Conservation (phyloP, 1,139 yeast genomes). For the Entelexis paramagnoliae region DNA sequence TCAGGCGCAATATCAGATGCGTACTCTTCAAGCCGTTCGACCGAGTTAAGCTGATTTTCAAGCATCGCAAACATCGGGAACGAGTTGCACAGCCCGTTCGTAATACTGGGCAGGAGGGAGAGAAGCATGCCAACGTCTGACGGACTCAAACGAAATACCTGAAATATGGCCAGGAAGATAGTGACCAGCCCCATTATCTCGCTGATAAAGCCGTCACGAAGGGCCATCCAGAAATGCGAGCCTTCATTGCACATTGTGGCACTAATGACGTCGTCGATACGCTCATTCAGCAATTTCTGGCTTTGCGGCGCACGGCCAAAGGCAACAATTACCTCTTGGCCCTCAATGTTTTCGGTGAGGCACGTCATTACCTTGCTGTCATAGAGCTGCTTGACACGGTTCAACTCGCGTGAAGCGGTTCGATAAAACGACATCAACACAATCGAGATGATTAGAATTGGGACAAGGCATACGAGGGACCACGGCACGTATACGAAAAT, state of each 20-base stretch:
- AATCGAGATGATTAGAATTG: conserved; percentile 26
- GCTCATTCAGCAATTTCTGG: conserved; percentile 38
- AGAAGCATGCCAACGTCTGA: conserved; percentile 63
- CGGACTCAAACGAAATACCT: conserved; percentile 52
- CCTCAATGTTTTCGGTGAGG: conserved; percentile 63
- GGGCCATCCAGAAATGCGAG: conserved; percentile 67
- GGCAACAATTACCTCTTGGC: conserved; percentile 60
- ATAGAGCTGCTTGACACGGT: conserved; percentile 65
- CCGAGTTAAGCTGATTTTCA: conserved; percentile 76
- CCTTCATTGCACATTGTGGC: conserved; percentile 56
- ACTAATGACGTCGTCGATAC: conserved; percentile 56
- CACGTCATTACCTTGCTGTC: conserved; percentile 69
- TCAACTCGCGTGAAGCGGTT: conserved; percentile 70
- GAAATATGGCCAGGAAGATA: conserved; percentile 50
- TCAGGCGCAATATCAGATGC: conserved; percentile 60
- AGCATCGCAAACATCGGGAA: conserved; percentile 41
- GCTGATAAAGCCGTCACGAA: conserved; percentile 50
- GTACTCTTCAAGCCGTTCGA: conserved; percentile 66
- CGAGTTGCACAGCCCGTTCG: conserved; percentile 26
- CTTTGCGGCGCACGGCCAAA: conserved; percentile 44
- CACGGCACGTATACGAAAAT: conserved; percentile 29
- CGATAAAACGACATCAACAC: conserved; percentile 42
- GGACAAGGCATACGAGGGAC: conserved; percentile 24
- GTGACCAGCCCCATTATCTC: conserved; percentile 38
- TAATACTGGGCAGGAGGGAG: conserved; percentile 35